Conservation (phyloP, 192 early-diverging fungal genomes). For the Nowakowskiella sp. region DNA sequence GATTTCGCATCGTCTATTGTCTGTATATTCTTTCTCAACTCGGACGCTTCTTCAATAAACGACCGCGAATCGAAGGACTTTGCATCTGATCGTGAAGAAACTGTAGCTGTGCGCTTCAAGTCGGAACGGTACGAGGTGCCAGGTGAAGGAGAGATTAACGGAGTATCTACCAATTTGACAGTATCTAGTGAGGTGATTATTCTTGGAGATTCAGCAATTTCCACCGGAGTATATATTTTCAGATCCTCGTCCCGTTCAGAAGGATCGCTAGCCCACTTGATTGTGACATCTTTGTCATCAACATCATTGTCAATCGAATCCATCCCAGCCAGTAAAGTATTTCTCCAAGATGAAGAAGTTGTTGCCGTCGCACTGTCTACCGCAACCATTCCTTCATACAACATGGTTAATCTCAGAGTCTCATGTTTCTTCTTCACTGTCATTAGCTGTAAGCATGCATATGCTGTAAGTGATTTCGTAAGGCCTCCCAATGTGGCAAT, state of each 20-base stretch:
- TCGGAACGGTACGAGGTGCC: neutral
- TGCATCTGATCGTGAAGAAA: neutral
- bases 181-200: neutral
- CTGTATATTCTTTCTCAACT: constrained; percentile 1
- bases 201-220: no score
- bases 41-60: constrained; percentile 16
- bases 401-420: constrained; percentile 31
- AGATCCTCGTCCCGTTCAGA: neutral
- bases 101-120: neutral
- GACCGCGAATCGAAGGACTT: constrained; percentile 6
- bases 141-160: neutral
- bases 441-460: constrained; percentile 74
- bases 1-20: constrained; percentile 12
- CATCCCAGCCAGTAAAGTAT: neutral
- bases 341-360: neutral
- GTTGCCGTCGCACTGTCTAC: no score
- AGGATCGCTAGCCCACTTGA: constrained; percentile 1
- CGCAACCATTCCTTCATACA: constrained; percentile 56
- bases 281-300: constrained; percentile 1
- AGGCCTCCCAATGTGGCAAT: constrained; percentile 63
- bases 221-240: no score
- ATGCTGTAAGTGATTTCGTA: constrained; percentile 77
- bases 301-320: constrained; percentile 9
- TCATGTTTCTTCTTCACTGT: constrained; percentile 54
- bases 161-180: neutral